Evolutionary conservation across 768 basidiomycete genomes (phyloP).

Genomic region (Rhodotorula babjevae): DNA sequence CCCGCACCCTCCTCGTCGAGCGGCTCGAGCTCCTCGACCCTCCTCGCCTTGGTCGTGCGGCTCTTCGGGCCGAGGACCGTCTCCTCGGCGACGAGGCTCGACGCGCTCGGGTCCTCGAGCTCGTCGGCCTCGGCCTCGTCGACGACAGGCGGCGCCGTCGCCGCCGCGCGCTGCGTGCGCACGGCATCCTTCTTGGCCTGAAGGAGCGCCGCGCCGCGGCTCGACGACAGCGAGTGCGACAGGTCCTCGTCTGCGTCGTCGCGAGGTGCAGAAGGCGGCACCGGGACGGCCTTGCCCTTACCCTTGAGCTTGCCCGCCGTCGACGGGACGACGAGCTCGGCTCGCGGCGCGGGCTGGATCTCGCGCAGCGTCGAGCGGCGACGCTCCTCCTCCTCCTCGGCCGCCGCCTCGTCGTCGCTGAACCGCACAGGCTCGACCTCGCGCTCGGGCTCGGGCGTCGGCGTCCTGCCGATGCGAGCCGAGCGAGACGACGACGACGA

Average conservation of each 20-base stretch:
- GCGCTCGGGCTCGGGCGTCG: background rate
- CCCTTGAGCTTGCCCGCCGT: background rate
- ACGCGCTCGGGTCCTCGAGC: background rate
- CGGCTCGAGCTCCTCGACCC: conserved; percentile 4
- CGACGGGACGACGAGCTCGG: background rate
- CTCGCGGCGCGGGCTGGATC: background rate
- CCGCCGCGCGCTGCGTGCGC: background rate
- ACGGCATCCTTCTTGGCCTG: conserved; percentile 19
- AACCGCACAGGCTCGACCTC: background rate
- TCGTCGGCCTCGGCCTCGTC: background rate
- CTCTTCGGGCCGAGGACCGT: background rate
- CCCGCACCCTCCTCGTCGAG: background rate
- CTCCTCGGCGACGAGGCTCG: background rate
- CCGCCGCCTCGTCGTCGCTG: background rate
- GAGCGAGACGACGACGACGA: background rate
- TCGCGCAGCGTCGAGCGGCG: background rate
- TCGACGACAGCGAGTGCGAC: background rate
- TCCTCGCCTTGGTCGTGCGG: too few species aligned
- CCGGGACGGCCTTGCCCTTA: background rate
- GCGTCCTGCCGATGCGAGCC: background rate
- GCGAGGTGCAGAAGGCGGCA: background rate
- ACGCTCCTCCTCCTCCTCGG: background rate
- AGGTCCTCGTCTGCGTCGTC: background rate
- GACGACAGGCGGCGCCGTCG: background rate
- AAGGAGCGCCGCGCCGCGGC: conserved; percentile 3